phyloP scores from a whole-genome alignment of 257 asterid species.

The Voacanga thouarsii region DNA sequence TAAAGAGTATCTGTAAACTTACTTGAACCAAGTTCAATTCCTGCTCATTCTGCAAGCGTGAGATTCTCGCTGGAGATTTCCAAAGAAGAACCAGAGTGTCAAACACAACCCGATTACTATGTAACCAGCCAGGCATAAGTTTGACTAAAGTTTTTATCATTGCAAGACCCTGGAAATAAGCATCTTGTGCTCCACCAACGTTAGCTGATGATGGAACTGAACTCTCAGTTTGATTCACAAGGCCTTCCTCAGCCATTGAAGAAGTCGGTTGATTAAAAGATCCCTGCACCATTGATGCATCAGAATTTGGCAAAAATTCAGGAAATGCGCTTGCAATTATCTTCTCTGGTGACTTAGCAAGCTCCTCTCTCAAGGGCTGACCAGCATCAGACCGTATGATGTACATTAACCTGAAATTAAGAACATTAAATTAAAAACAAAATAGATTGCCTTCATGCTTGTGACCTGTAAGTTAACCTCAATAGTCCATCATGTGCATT shows the following conservation, averaged over 20 bases:
- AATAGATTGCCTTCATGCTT: neutral
- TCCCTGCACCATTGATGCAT: conserved; percentile 51
- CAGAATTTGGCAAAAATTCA: conserved; percentile 56
- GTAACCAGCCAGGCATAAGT: conserved; percentile 98
- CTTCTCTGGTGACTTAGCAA: conserved; percentile 96
- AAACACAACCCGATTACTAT: conserved; percentile 76
- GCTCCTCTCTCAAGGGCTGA: conserved; percentile 97
- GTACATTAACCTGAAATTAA: conserved; percentile 80
- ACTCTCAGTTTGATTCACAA: conserved; percentile 60
- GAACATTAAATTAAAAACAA: conserved; percentile 12
- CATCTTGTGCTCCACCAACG: conserved; percentile 60
- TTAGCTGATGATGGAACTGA: conserved; percentile 48
- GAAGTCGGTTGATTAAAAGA: conserved; percentile 53
- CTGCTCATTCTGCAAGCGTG: conserved; percentile 89
- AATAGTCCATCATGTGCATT: conserved; percentile 8
- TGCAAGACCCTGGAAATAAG: conserved; percentile 97
- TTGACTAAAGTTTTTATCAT: conserved; percentile 87
- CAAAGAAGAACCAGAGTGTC: conserved; percentile 83
- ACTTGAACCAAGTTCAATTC: conserved; percentile 92
- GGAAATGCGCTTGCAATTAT: conserved; percentile 91
- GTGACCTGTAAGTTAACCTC: conserved; percentile 4
- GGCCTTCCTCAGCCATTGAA: conserved; percentile 51
- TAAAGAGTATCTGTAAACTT: conserved; percentile 32
- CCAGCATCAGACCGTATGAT: conserved; percentile 96
- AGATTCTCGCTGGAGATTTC: conserved; percentile 87